Evolutionary conservation across 108 stramenopile genomes (phyloP).

Genomic region (Cyclostephanos tholiformis): DNA sequence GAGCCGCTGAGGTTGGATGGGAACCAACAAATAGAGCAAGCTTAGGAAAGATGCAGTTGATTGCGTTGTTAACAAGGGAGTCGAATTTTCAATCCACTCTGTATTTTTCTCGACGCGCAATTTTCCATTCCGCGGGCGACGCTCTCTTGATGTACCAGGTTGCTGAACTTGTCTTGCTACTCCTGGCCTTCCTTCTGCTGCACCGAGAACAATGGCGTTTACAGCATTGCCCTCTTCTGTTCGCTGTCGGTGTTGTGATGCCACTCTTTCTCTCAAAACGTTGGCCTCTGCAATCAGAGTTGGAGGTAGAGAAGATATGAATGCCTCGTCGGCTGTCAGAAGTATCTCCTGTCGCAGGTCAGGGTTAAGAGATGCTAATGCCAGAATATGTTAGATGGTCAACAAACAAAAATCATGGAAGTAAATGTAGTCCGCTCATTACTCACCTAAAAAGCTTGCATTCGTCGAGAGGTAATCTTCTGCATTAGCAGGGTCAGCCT

Average conservation of each 20-base stretch:
- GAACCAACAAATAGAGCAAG: slow-evolving; percentile 77
- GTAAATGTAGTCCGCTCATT: background rate
- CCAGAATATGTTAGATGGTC: too few species aligned
- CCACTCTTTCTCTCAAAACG: slow-evolving; percentile 83
- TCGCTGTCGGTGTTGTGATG: slow-evolving; percentile 46
- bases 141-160: slow-evolving; percentile 22
- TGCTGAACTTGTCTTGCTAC: slow-evolving; percentile 15
- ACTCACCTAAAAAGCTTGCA: slow-evolving; percentile 78
- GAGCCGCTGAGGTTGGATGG: slow-evolving; percentile 74
- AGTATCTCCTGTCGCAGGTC: slow-evolving; percentile 92
- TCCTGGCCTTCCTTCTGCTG: slow-evolving; percentile 10
- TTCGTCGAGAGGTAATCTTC: slow-evolving; percentile 59
- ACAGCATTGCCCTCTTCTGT: slow-evolving; percentile 32
- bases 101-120: slow-evolving; percentile 60
- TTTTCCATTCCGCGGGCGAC: slow-evolving; percentile 48
- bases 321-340: slow-evolving; percentile 83
- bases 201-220: slow-evolving; percentile 10
- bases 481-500: slow-evolving; percentile 89
- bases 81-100: slow-evolving; percentile 42
- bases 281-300: slow-evolving; percentile 90
- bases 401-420: slow-evolving; percentile 53
- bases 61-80: slow-evolving; percentile 54
- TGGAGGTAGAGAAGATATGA: slow-evolving; percentile 80
- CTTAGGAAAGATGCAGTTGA: slow-evolving; percentile 61
- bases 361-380: slow-evolving; percentile 87